Conservation (phyloP, 2,329 filamentous ascomycete species). For the Colletotrichum sp. region DNA sequence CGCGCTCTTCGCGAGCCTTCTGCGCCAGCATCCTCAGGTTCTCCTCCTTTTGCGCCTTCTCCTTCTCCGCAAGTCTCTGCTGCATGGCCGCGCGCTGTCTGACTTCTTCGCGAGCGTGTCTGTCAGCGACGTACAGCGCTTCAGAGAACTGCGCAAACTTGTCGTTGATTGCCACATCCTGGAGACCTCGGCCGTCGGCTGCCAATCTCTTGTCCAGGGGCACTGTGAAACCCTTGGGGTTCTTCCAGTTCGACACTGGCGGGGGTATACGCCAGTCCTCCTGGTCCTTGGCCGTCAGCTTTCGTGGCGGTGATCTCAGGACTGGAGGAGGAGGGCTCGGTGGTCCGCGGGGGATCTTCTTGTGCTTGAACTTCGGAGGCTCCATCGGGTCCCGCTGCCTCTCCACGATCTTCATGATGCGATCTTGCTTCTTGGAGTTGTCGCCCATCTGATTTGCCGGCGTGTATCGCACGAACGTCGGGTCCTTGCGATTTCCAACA, state of each 20-base stretch:
- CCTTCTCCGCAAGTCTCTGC: slow-evolving; percentile 93
- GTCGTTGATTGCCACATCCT: slow-evolving; percentile 96
- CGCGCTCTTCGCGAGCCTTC: slow-evolving; percentile 86
- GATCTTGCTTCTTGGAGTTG: slow-evolving; percentile 84
- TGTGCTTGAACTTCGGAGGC: slow-evolving; percentile 98
- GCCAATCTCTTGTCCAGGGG: slow-evolving; percentile 94
- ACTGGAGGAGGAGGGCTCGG: slow-evolving; percentile 92
- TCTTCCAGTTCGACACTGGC: slow-evolving; percentile 98
- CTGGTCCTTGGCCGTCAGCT: slow-evolving; percentile 95
- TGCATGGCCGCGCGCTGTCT: slow-evolving; percentile 94
- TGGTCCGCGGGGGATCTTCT: slow-evolving; percentile 93
- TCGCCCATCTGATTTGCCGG: slow-evolving; percentile 97
- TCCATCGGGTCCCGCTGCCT: slow-evolving; percentile 94
- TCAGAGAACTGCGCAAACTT: slow-evolving; percentile 98
- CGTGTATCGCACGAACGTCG: slow-evolving; percentile 95
- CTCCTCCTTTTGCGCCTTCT: slow-evolving; percentile 93
- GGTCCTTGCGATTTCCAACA: slow-evolving; percentile 77
- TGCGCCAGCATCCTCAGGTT: slow-evolving; percentile 86
- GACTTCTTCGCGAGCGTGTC: slow-evolving; percentile 94
- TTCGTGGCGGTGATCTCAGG: slow-evolving; percentile 92
- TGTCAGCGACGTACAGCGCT: slow-evolving; percentile 90
- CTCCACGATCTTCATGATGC: slow-evolving; percentile 98
- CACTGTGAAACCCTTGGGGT: slow-evolving; percentile 97
- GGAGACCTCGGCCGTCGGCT: slow-evolving; percentile 87
- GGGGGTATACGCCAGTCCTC: slow-evolving; percentile 92